Evolutionary conservation across 2,329 filamentous ascomycete species (phyloP), one percentile per base, ranked within the genome.

Genomic region (Calonectria multiphialidica): DNA sequence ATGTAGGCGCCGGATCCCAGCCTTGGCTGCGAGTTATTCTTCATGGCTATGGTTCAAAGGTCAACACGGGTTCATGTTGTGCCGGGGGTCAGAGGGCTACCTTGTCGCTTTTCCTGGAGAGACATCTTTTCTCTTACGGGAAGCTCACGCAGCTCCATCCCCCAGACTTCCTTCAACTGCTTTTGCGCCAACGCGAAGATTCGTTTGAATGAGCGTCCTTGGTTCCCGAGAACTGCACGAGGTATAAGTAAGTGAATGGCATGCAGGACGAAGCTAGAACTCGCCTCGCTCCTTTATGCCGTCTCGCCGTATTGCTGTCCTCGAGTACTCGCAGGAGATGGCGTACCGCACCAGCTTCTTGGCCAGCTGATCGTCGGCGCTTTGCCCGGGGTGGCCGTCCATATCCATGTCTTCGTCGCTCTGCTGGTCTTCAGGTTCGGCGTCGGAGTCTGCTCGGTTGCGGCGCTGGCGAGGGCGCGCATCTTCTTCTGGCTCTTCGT

Each of bases 121-220:
- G 95, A 95, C 61, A 94, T 89, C 83, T 95, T 97, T 80, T 98
- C 96, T 79, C 90, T 90, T 1, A 90, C 87, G 0, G 97, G 95
- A 62, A 98, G 87, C 84, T 98, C 96, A 5, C 91, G 88, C 88
- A 99, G 90, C 82, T 96, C 90, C 95, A 98, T 98, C n/a, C 97
- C 97, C 84, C 98, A 98, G 1, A 92, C 89, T 2, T 86, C 85
- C 59, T 88, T 87, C 44, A 99, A 86, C 76, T 94, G 90, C 40
- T 86, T 84, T 82, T 99, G 96, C 49, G 96, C 95, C 47, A 90
- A 87, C 0, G 90, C 90, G 79, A 98, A 98, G 4, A 98, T 91
- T 15, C 85, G 82, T 81, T 92, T 95, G 82, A 98, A 98, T 42
- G 91, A 87, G 37, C 93, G 88, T 8, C 91, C 86, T 10, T 92